phyloP scores from a whole-genome alignment of 805 yeast species.

The Wickerhamiella galacta region DNA sequence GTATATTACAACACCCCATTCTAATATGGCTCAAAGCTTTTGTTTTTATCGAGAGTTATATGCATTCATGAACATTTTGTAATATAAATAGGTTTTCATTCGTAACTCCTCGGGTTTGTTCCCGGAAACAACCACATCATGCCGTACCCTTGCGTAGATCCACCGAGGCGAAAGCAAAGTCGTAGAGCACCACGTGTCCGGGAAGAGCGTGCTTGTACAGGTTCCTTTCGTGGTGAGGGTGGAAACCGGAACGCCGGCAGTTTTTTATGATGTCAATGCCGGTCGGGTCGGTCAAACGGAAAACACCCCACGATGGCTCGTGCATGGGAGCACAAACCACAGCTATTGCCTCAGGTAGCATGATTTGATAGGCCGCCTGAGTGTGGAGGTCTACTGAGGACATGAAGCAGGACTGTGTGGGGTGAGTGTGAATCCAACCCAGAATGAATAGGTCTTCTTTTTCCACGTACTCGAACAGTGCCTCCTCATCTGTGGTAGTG shows the following conservation, averaged over 20 bases:
- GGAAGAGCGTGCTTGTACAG: constrained; percentile 25
- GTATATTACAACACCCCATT: too few species aligned
- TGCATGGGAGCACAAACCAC: constrained; percentile 44
- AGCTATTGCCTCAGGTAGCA: constrained; percentile 55
- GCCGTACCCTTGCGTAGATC: constrained; percentile 26
- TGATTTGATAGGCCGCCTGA: constrained; percentile 49
- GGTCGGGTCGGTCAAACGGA: constrained; percentile 48
- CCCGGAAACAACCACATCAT: too few species aligned
- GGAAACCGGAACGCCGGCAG: constrained; percentile 38
- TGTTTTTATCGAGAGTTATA: too few species aligned
- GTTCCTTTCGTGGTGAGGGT: constrained; percentile 39
- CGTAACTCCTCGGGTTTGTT: too few species aligned
- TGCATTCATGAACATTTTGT: too few species aligned
- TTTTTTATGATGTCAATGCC: constrained; percentile 39
- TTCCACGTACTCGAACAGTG: constrained; percentile 39
- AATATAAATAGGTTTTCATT: too few species aligned
- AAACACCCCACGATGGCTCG: constrained; percentile 35
- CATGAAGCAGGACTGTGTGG: constrained; percentile 54
- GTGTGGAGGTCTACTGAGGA: constrained; percentile 54
- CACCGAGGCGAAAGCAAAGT: constrained; percentile 18
- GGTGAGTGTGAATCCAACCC: constrained; percentile 66
- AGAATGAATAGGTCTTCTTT: constrained; percentile 39
- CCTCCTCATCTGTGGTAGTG: constrained; percentile 42
- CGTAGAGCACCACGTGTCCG: constrained; percentile 11
- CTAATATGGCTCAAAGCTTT: too few species aligned